Base-by-base conservation (phyloP, 176 grass and related monocot genomes). In the Raddia distichophylla region DNA sequence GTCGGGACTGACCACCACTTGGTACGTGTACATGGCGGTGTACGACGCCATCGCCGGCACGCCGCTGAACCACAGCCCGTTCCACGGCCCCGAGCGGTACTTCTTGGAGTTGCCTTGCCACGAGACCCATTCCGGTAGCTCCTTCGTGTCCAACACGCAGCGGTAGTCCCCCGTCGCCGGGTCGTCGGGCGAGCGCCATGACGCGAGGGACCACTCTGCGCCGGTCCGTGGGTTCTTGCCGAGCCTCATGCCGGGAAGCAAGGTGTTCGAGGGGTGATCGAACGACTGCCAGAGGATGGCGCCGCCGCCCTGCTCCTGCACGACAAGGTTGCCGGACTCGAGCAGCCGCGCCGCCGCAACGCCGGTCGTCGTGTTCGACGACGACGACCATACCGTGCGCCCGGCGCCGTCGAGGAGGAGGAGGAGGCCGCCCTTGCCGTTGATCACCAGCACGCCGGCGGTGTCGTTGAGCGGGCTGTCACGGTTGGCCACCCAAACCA, bases 401-500 rank as follows among this genome's bases (percentile, higher is more conserved):
- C 79, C 75, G 49, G 35, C 14, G 18, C 74, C 47, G 34, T 87
- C 72, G 1, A 77, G 79, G 4, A 87, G 33, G 14, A 35, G 27
- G 27, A 27, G 27, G 27, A 87, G 72, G 0, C 2, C 5, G 3
- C 47, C 79, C 2, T 19, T 8, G 8, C 27, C 27, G 35, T 42
- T 17, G 49, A 89, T 35, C 10, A 7, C 16, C 35, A 89, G 48
- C 0, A 52, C 37, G 32, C 84, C 48, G 67, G 79, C 0, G 67
- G 78, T 83, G 32, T 57, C 17, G 73, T 44, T 78, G 49, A 93
- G 59, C 0, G 87, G 73, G 6, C 8, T 69, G 8, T 89, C 87
- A 5, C 91, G 81, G 73, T 93, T 93, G 67, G 87, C 90, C 9
- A 89, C 90, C 90, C 83, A 92, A 11, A 92, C 62, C 2, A 75